Evolutionary conservation across 2,329 filamentous ascomycete species (phyloP), one percentile per base, ranked within the genome.

Genomic region (Penicillium capsulatum): DNA sequence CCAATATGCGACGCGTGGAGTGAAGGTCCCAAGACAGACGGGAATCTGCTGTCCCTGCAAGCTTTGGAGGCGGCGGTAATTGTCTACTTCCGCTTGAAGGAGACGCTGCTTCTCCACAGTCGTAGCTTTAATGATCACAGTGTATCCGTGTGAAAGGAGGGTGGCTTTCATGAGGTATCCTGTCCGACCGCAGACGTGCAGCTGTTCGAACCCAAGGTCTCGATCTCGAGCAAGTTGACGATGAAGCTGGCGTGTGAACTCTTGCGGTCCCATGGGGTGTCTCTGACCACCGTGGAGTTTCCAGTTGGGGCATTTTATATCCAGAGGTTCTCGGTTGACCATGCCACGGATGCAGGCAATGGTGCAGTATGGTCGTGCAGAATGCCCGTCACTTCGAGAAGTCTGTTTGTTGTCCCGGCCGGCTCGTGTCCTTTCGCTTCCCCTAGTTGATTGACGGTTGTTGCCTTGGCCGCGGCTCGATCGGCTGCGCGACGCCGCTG

Each of bases 301-400:
- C 38, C 5, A 34, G 27, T 73, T 73, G 0, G 66, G 69, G 48
- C 50, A 55, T 17, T 35, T 17, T 11, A 43, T 26, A 42, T 52
- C 54, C 27, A 59, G 38, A 34, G 31, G 29, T 1, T 26, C 54
- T 34, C 42, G 40, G 29, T 47, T 44, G 10, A 49, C 34, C 9
- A 59, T 45, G 9, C 52, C 47, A 7, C 30, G 43, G 30, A 55
- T 50, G 31, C 47, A 59, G 20, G 29, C 27, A 28, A 54, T 52
- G 6, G 47, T 55, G 31, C 49, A 59, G 40, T 53, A 57, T 26
- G 29, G 35, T 38, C 40, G 33, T 36, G 34, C 42, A 24, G 33
- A 43, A 7, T 52, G 26, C 31, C 31, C 10, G 3, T 48, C 30
- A 30, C 32, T 45, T 38, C 15, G 24, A 42, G 49, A 53, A 36